Conservation (phyloP, 805 yeast species). For the Tetrapisispora taiwanensis region DNA sequence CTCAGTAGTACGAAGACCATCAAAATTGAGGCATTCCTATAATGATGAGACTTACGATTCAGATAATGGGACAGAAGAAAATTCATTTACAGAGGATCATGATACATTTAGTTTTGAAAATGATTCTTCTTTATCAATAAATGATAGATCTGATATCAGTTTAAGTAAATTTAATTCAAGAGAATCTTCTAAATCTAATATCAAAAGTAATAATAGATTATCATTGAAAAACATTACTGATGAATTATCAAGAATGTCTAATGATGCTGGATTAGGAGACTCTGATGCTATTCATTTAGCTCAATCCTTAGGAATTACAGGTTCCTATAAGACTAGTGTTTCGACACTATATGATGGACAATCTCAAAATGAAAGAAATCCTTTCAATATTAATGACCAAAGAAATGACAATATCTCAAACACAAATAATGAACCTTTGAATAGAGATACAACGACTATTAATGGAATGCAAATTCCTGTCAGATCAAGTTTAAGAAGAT, state of each 20-base stretch:
- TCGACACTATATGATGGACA: not conserved
- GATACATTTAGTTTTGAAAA: conserved; percentile 2
- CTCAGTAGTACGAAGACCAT: conserved; percentile 27
- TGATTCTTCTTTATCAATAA: not conserved
- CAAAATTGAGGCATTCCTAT: conserved; percentile 26
- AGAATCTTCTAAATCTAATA: conserved; percentile 4
- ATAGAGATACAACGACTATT: conserved; percentile 23
- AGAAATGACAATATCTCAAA: not conserved
- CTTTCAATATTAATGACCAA: not conserved
- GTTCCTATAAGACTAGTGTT: conserved; percentile 33
- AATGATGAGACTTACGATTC: conserved; percentile 26
- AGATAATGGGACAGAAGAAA: conserved; percentile 25
- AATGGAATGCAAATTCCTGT: conserved; percentile 23
- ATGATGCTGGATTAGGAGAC: conserved; percentile 67
- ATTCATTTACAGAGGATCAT: conserved; percentile 9
- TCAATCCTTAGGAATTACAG: conserved; percentile 61
- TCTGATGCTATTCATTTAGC: conserved; percentile 79
- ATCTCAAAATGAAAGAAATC: not conserved
- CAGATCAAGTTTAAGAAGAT: conserved; percentile 34
- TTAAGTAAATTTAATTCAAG: not conserved
- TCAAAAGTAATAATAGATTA: conserved; percentile 27
- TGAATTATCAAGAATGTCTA: conserved; percentile 65
- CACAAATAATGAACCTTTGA: not conserved
- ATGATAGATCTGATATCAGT: not conserved
- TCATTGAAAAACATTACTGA: conserved; percentile 62